phyloP scores from a whole-genome alignment of 148 eudicot genomes.

The Silene latifolia region DNA sequence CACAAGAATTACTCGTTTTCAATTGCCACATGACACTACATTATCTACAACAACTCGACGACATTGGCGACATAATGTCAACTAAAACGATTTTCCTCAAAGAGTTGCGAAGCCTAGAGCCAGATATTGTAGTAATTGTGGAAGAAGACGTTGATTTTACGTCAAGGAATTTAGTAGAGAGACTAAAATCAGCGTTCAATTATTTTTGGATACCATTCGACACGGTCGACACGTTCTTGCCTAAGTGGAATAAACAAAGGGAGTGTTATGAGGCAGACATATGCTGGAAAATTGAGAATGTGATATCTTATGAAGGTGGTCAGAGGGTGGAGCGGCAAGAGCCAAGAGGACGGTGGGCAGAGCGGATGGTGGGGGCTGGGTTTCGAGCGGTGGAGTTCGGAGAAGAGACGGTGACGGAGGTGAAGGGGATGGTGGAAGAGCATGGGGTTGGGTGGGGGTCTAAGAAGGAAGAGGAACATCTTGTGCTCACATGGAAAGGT shows the following conservation, averaged over 20 bases:
- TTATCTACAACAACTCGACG: constrained; percentile 48
- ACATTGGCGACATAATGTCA: constrained; percentile 18
- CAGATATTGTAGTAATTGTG: constrained; percentile 48
- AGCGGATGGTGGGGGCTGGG: constrained; percentile 55
- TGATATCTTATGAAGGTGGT: constrained; percentile 61
- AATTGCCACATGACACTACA: constrained; percentile 91
- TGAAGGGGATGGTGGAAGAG: constrained; percentile 77
- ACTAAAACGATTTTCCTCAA: constrained; percentile 51
- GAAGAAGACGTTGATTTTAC: constrained; percentile 87
- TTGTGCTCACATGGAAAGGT: constrained; percentile 95
- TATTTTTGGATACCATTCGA: constrained; percentile 95
- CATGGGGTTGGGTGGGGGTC: constrained; percentile 97
- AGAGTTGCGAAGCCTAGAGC: constrained; percentile 47
- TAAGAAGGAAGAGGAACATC: constrained; percentile 79
- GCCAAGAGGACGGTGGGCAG: constrained; percentile 56
- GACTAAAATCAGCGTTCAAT: constrained; percentile 71
- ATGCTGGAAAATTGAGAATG: constrained; percentile 84
- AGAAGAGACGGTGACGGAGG: constrained; percentile 57
- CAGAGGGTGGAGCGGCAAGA: constrained; percentile 76
- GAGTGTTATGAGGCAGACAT: constrained; percentile 89
- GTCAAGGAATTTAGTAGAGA: constrained; percentile 39
- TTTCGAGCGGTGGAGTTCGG: constrained; percentile 47
- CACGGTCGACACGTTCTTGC: constrained; percentile 73
- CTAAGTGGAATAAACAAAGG: constrained; percentile 62
- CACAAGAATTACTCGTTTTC: constrained; percentile 49